These are phyloP conservation scores for Heliosperma pusillum DNA, from an alignment of 148 eudicot genomes.

Conservation along the genomic window DNA sequence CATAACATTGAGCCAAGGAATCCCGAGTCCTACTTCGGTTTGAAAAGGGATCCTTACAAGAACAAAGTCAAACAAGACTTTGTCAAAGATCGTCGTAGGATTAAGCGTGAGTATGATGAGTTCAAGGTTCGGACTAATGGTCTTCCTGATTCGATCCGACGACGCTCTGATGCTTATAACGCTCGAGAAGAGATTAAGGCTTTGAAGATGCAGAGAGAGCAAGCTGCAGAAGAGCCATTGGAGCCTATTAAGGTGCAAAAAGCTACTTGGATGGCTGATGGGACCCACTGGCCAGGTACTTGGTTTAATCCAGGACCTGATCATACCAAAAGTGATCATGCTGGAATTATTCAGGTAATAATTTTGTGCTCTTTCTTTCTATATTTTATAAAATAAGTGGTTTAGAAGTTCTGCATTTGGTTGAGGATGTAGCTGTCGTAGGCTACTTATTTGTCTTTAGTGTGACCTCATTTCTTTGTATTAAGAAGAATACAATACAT, in stretches of 20 bases:
- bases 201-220: conserved; percentile 69
- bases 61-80: conserved; percentile 74
- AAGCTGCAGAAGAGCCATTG: conserved; percentile 46
- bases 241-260: conserved; percentile 62
- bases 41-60: conserved; percentile 84
- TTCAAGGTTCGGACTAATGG: conserved; percentile 90
- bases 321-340: conserved; percentile 87
- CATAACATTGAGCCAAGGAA: conserved; percentile 87
- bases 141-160: conserved; percentile 80
- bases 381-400: not conserved
- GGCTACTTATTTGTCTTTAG: not conserved
- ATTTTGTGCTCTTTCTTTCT: not conserved
- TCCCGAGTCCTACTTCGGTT: conserved; percentile 70
- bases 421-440: not conserved
- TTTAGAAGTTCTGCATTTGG: not conserved
- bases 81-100: conserved; percentile 87
- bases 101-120: conserved; percentile 93
- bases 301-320: conserved; percentile 66
- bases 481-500: not conserved
- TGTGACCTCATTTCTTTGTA: not conserved
- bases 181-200: conserved; percentile 90
- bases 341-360: conserved; percentile 88
- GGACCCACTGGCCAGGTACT: conserved; percentile 95
- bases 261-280: conserved; percentile 97
- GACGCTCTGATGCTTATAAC: conserved; percentile 88